These are phyloP conservation scores for Flaveria linearis DNA, from an alignment of 129 eudicot genomes.

Conservation along the genomic window DNA sequence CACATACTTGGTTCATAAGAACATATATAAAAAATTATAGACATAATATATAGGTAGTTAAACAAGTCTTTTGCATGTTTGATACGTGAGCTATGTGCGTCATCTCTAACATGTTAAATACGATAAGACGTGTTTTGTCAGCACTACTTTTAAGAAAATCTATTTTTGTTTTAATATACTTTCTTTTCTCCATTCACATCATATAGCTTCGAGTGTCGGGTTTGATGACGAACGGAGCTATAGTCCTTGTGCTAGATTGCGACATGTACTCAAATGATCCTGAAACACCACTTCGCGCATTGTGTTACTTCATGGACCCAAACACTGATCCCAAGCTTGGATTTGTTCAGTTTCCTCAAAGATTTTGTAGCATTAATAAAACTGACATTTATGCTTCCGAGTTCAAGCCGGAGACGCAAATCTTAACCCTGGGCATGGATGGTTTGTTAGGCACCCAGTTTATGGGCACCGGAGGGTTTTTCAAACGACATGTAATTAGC, in stretches of 20 bases:
- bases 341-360: slow-evolving; percentile 75
- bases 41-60: no score
- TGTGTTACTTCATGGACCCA: slow-evolving; percentile 53
- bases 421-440: slow-evolving; percentile 53
- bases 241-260: slow-evolving; percentile 62
- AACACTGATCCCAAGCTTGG: slow-evolving; percentile 40
- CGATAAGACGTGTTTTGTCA: no score
- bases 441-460: slow-evolving; percentile 55
- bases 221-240: slow-evolving; percentile 60
- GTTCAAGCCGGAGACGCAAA: slow-evolving; percentile 34
- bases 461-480: slow-evolving; percentile 67
- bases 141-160: background rate
- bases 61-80: no score
- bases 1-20: no score
- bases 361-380: slow-evolving; percentile 45
- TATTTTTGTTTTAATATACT: background rate
- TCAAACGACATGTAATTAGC: slow-evolving; percentile 46
- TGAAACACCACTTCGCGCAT: slow-evolving; percentile 45
- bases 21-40: no score
- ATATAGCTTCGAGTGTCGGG: slow-evolving; percentile 78
- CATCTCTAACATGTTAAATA: no score
- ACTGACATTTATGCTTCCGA: slow-evolving; percentile 57
- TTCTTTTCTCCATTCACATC: background rate
- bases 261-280: slow-evolving; percentile 88
- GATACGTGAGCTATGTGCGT: no score